Evolutionary conservation across 1,284 basidiomycete species (phyloP).

Genomic region (Apiotrichum domesticum): DNA sequence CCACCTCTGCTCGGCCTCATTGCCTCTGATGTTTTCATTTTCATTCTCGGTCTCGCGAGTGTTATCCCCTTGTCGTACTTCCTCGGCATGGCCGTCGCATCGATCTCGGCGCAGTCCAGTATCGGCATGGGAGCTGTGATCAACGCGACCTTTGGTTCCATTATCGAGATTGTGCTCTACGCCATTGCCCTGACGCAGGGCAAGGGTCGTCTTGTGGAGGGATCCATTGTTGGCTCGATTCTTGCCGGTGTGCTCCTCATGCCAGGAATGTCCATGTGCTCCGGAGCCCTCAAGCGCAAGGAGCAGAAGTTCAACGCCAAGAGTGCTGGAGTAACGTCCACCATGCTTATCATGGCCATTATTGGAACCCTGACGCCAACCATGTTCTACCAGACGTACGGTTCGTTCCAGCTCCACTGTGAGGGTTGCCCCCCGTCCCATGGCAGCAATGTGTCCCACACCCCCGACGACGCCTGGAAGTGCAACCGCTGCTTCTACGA

Average conservation of each 20-base stretch:
- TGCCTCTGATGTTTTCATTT: constrained; percentile 72
- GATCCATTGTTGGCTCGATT: constrained; percentile 88
- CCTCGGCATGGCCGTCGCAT: constrained; percentile 99
- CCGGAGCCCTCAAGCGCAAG: constrained; percentile 84
- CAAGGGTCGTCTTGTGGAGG: constrained; percentile 92
- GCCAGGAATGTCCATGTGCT: constrained; percentile 96
- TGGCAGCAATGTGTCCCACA: neutral
- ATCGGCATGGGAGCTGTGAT: constrained; percentile 99
- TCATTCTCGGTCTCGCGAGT: constrained; percentile 75
- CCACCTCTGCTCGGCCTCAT: constrained; percentile 59
- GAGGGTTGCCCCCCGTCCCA: constrained; percentile 65
- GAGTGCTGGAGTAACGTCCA: constrained; percentile 95
- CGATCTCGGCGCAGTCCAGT: constrained; percentile 93
- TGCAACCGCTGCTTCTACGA: constrained; percentile 93
- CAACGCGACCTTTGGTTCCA: constrained; percentile 97
- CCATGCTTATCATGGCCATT: constrained; percentile 99
- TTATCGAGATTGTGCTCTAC: constrained; percentile 96
- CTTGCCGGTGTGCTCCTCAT: constrained; percentile 93
- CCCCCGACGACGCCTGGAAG: constrained; percentile 59
- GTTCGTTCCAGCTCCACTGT: constrained; percentile 90
- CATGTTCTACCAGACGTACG: constrained; percentile 97
- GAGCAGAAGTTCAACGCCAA: constrained; percentile 98
- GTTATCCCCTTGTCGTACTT: constrained; percentile 98
- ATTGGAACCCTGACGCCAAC: constrained; percentile 95
- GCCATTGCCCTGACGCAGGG: constrained; percentile 77